Conservation (phyloP, 78 protist species). For the Capsaspora owczarzaki region DNA sequence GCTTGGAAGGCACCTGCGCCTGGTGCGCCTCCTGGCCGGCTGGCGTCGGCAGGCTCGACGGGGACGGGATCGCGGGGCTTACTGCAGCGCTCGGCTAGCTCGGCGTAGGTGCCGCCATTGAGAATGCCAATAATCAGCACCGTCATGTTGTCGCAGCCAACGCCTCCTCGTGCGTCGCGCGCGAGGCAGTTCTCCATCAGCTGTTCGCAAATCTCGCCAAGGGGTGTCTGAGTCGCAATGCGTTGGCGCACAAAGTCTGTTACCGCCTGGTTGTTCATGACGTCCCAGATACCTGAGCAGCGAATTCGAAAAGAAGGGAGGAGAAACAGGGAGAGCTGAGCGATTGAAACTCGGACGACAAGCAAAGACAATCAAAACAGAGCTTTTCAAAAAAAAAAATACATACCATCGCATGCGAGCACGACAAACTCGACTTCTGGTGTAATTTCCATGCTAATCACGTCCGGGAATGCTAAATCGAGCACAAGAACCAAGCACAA, state of each 20-base stretch:
- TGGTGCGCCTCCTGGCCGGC: too few species aligned
- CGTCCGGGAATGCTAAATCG: neutral
- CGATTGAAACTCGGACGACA: neutral
- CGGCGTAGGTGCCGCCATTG: neutral
- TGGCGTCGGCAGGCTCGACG: too few species aligned
- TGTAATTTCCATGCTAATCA: neutral
- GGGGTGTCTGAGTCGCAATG: neutral
- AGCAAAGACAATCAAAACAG: neutral
- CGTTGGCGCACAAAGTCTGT: neutral
- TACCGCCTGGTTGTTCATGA: neutral
- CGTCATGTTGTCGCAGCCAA: conserved; percentile 6
- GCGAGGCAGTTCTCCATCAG: neutral
- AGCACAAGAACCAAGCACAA: neutral
- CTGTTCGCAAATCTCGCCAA: neutral
- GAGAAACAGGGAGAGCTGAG: neutral
- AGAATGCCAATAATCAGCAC: neutral
- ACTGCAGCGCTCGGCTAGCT: neutral
- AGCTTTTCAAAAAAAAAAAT: neutral
- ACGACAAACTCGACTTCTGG: conserved; percentile 14
- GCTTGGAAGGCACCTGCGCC: too few species aligned
- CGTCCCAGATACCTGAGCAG: conserved; percentile 15
- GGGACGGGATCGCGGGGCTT: too few species aligned
- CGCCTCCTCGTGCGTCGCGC: neutral
- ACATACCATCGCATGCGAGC: conserved; percentile 34
- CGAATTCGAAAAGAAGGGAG: neutral